Evolutionary conservation across 1,139 yeast genomes (phyloP).

Genomic region (Kluyveromyces marxianus): DNA sequence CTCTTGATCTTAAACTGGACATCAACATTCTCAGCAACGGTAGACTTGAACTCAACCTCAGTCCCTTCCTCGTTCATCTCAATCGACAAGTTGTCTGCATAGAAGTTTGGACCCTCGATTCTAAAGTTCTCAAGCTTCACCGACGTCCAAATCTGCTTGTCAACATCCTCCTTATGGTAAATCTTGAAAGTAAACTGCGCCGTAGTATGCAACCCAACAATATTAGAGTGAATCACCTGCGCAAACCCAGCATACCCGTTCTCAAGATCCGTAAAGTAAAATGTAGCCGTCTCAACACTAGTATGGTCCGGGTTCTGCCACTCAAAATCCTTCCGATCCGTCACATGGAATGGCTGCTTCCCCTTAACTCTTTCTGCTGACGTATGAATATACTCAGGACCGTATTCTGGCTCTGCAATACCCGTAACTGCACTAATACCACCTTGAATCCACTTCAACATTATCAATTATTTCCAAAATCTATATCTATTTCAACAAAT

Average conservation of each 20-base stretch:
- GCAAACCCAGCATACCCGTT: constrained; percentile 76
- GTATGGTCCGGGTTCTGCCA: constrained; percentile 76
- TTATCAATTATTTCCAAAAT: constrained; percentile 21
- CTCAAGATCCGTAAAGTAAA: constrained; percentile 64
- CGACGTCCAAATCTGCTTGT: constrained; percentile 64
- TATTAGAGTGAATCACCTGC: constrained; percentile 87
- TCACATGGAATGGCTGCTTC: constrained; percentile 46
- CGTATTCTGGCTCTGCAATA: constrained; percentile 94
- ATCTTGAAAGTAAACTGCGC: constrained; percentile 92
- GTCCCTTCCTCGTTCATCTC: constrained; percentile 50
- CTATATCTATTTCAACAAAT: neutral
- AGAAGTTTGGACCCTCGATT: constrained; percentile 71
- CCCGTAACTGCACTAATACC: constrained; percentile 92
- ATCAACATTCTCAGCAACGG: constrained; percentile 61
- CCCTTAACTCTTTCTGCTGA: constrained; percentile 54
- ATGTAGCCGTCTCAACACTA: constrained; percentile 91
- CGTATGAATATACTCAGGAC: constrained; percentile 85
- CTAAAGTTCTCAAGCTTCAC: constrained; percentile 78
- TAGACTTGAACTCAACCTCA: constrained; percentile 53
- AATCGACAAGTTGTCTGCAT: constrained; percentile 62
- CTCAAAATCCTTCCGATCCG: constrained; percentile 56
- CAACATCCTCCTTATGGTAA: constrained; percentile 37
- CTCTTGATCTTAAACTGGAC: constrained; percentile 62
- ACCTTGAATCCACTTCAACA: constrained; percentile 84
- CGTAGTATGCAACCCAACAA: constrained; percentile 82